Conservation (phyloP, 495 filamentous ascomycete genomes). For the Thermochaetoides thermophila region DNA sequence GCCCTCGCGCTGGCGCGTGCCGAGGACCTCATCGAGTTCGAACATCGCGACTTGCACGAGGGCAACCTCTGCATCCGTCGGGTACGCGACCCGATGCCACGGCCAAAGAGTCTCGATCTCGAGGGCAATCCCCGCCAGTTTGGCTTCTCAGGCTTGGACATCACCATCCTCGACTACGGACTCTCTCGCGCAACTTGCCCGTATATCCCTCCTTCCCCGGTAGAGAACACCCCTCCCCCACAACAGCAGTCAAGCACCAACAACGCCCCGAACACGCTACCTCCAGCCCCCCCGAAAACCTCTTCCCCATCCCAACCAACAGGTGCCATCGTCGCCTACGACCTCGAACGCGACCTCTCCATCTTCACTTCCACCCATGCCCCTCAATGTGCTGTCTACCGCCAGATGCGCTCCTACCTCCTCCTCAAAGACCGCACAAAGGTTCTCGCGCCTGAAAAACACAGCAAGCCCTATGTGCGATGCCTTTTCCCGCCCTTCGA, state of each 20-base stretch:
- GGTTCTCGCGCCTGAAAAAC: constrained; percentile 17
- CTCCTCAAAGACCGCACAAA: constrained; percentile 19
- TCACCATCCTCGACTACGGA: constrained; percentile 84
- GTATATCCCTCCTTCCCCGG: background rate
- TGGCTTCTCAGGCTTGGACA: constrained; percentile 52
- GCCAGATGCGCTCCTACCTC: constrained; percentile 37
- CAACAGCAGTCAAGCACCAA: too few species aligned
- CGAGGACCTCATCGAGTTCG: constrained; percentile 59
- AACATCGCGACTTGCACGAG: constrained; percentile 82
- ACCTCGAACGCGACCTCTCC: constrained; percentile 36
- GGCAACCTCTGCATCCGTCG: constrained; percentile 68
- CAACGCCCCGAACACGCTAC: background rate
- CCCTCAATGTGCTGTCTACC: constrained; percentile 30
- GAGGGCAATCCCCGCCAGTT: constrained; percentile 42
- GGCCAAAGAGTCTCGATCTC: constrained; percentile 18
- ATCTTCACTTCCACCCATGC: constrained; percentile 38
- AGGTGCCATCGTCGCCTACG: constrained; percentile 20
- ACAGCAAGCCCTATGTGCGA: constrained; percentile 22
- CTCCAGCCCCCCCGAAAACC: background rate
- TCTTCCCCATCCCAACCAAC: too few species aligned
- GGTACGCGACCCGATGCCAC: constrained; percentile 22
- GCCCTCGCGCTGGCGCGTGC: constrained; percentile 62
- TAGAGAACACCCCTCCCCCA: too few species aligned
- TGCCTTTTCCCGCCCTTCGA: constrained; percentile 9
- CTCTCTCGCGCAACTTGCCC: constrained; percentile 49